Conservation (phyloP, 495 filamentous ascomycete species). For the Tuber magnatum region DNA sequence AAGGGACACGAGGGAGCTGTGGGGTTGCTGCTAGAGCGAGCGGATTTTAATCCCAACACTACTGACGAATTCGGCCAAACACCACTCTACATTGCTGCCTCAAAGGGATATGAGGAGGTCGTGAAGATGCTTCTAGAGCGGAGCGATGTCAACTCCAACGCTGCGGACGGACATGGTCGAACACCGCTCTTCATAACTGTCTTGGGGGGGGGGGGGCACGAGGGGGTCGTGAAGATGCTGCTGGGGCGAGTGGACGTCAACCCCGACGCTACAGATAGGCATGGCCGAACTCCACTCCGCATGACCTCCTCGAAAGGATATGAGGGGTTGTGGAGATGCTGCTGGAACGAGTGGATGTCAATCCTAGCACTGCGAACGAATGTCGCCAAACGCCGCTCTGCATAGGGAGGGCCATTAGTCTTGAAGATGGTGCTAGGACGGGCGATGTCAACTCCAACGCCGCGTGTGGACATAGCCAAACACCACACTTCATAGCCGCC, state of each 20-base stretch:
- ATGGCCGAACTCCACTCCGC: background rate
- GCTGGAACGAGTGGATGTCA: background rate
- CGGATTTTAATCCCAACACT: background rate
- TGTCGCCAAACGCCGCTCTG: background rate
- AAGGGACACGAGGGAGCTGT: background rate
- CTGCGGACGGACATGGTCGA: background rate
- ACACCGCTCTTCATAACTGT: background rate
- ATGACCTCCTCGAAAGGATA: background rate
- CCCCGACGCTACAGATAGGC: background rate
- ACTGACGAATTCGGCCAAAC: background rate
- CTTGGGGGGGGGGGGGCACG: background rate
- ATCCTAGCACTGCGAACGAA: background rate
- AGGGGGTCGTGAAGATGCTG: background rate
- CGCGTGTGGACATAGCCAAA: background rate
- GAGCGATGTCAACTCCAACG: background rate
- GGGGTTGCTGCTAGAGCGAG: background rate
- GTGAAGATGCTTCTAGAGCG: background rate
- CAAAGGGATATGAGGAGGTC: background rate
- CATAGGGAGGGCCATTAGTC: background rate
- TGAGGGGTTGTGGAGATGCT: background rate
- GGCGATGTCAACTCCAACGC: background rate
- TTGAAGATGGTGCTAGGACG: background rate
- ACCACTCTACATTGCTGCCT: background rate
- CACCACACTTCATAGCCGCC: background rate
- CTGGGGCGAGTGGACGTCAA: background rate